Conservation (phyloP, 2,329 filamentous ascomycete genomes). For the Phialophora chinensis region DNA sequence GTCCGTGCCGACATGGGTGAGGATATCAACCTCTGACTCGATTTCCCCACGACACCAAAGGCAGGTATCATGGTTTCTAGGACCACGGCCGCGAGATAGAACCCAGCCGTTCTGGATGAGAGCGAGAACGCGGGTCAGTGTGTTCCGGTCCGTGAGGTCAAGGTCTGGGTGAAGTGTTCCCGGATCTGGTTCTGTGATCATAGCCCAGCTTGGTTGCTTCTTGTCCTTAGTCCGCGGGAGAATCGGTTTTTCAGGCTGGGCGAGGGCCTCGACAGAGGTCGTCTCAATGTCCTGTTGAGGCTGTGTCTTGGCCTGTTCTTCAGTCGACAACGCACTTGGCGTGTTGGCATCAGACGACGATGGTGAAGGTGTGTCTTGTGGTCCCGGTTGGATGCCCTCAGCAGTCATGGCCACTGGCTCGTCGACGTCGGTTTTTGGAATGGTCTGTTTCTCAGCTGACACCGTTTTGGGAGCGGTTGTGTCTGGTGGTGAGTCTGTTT, state of each 20-base stretch:
- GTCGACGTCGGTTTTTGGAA: neutral
- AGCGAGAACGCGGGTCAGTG: conserved; percentile 25
- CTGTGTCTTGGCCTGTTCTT: neutral
- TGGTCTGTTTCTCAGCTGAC: neutral
- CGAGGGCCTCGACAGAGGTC: neutral
- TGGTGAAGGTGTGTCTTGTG: neutral
- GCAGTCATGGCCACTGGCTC: neutral
- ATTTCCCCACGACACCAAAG: conserved; percentile 31
- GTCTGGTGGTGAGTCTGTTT: neutral
- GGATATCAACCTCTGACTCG: conserved; percentile 20
- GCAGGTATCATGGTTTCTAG: conserved; percentile 25
- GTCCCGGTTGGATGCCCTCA: neutral
- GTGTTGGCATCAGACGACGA: conserved; percentile 4
- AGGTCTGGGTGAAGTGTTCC: conserved; percentile 23
- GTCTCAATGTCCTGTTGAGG: neutral
- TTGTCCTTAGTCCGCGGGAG: neutral
- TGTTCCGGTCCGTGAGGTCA: conserved; percentile 16
- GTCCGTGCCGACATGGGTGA: conserved; percentile 24
- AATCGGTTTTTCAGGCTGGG: neutral
- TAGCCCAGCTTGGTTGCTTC: neutral
- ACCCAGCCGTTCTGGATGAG: conserved; percentile 23
- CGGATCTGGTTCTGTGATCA: conserved; percentile 8
- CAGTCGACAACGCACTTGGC: conserved; percentile 10
- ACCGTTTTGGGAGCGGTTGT: neutral
- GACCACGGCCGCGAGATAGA: conserved; percentile 24